phyloP scores from a whole-genome alignment of 2,329 filamentous ascomycete genomes.

The Epichloe uncinata region DNA sequence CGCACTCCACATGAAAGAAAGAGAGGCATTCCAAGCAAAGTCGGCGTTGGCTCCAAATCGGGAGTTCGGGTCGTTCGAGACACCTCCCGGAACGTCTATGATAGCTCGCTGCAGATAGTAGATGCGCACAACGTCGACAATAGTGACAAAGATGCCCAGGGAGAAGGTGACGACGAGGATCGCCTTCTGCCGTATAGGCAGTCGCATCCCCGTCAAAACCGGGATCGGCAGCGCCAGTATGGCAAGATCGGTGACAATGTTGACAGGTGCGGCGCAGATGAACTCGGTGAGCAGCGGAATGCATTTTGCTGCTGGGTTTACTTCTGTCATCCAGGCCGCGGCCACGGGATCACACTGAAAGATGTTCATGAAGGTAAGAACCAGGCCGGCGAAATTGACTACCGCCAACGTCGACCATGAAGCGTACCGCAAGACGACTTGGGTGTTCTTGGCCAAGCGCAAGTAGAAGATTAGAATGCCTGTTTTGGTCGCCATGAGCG shows the following conservation, averaged over 20 bases:
- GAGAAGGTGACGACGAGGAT: conserved; percentile 79
- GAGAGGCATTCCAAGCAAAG: conserved; percentile 61
- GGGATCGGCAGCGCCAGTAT: conserved; percentile 82
- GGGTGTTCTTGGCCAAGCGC: conserved; percentile 62
- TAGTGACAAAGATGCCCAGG: conserved; percentile 73
- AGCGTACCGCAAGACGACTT: conserved; percentile 64
- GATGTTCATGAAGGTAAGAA: conserved; percentile 74
- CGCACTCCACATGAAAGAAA: conserved; percentile 87
- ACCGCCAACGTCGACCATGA: conserved; percentile 67
- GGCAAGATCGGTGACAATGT: conserved; percentile 81
- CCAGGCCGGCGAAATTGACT: conserved; percentile 65
- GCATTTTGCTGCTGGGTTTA: conserved; percentile 26
- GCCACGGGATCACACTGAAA: conserved; percentile 69
- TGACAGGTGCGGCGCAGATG: conserved; percentile 70
- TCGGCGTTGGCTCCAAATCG: conserved; percentile 39
- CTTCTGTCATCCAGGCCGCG: conserved; percentile 48
- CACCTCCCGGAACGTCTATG: conserved; percentile 24
- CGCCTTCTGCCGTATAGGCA: conserved; percentile 75
- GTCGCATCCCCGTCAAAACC: conserved; percentile 71
- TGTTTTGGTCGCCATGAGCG: conserved; percentile 81
- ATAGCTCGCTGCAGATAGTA: conserved; percentile 75
- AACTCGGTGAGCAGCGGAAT: conserved; percentile 49
- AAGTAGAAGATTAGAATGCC: conserved; percentile 90
- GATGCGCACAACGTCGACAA: conserved; percentile 80
- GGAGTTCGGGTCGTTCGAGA: conserved; percentile 24